Conservation (phyloP, 2,329 filamentous ascomycete genomes). For the Fusarium penzigii region DNA sequence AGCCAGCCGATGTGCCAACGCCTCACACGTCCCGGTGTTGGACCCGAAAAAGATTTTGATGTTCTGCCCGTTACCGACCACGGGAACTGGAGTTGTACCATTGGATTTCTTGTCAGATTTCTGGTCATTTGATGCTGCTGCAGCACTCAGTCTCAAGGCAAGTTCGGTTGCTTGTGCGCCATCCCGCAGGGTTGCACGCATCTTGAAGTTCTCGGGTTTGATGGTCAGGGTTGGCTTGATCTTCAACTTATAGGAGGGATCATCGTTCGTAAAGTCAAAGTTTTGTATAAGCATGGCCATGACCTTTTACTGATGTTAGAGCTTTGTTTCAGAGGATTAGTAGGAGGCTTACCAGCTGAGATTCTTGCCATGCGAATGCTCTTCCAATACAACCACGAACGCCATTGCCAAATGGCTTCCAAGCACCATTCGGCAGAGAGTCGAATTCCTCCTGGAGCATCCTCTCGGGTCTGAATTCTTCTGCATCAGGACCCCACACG, state of each 20-base stretch:
- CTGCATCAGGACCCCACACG: constrained; percentile 58
- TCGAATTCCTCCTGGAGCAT: constrained; percentile 57
- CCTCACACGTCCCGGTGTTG: constrained; percentile 69
- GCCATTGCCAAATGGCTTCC: constrained; percentile 58
- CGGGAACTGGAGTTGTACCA: no score
- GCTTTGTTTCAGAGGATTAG: no score
- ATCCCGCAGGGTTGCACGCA: constrained; percentile 55
- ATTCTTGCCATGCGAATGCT: constrained; percentile 56
- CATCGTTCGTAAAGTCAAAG: constrained; percentile 63
- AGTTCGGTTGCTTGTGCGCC: constrained; percentile 39
- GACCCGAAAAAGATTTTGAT: constrained; percentile 69
- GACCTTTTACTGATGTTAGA: no score
- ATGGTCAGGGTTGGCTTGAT: constrained; percentile 58
- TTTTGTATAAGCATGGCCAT: constrained; percentile 62
- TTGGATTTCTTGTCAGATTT: no score
- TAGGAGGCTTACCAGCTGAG: constrained; percentile 45
- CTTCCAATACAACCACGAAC: constrained; percentile 54
- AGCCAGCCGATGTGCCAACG: constrained; percentile 61
- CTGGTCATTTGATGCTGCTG: constrained; percentile 10
- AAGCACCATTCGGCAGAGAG: constrained; percentile 37
- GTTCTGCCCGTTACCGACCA: constrained; percentile 25
- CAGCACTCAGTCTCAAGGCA: constrained; percentile 31
- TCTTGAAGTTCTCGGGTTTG: constrained; percentile 61
- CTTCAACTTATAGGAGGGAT: constrained; percentile 56
- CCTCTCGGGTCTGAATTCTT: constrained; percentile 60